phyloP scores from a whole-genome alignment of 441 rosid species.

The Gossypium schwendimanii region DNA sequence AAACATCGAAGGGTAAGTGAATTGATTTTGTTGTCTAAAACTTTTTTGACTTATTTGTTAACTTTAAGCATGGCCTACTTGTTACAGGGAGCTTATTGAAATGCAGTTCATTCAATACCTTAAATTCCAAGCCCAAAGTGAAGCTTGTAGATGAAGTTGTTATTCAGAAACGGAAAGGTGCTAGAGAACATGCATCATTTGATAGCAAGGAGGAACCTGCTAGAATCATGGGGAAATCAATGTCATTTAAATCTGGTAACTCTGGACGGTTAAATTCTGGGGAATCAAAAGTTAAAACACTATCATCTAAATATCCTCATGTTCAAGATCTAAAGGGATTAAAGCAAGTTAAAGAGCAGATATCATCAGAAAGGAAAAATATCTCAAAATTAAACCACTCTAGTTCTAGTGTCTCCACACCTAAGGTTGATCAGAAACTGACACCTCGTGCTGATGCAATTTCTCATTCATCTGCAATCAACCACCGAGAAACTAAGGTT shows the following conservation, averaged over 20 bases:
- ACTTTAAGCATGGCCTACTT: background rate
- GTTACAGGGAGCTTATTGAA: conserved; percentile 59
- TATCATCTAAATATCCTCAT: conserved; percentile 46
- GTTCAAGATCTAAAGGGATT: conserved; percentile 50
- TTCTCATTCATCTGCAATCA: conserved; percentile 33
- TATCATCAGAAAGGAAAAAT: conserved; percentile 39
- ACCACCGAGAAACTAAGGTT: conserved; percentile 46
- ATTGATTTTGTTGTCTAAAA: conserved; percentile 10
- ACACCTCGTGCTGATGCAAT: conserved; percentile 43
- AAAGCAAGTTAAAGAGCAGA: conserved; percentile 53
- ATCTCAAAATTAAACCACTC: conserved; percentile 35
- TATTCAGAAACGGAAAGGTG: conserved; percentile 49
- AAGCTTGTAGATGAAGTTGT: conserved; percentile 56
- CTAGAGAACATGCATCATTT: conserved; percentile 36
- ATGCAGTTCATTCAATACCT: conserved; percentile 66
- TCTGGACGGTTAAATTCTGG: conserved; percentile 36
- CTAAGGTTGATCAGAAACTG: conserved; percentile 53
- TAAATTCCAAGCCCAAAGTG: conserved; percentile 56
- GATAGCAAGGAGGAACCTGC: conserved; percentile 51
- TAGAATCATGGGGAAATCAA: conserved; percentile 58
- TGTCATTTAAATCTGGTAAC: conserved; percentile 60
- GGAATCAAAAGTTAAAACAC: conserved; percentile 55
- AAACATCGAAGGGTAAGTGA: conserved; percentile 54
- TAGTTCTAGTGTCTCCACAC: conserved; percentile 28
- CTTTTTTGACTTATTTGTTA: background rate